Percentiles rank a stretch among this genome's conserved stretches.
phyloP scores from a whole-genome alignment of 2,329 filamentous ascomycete species.

The Geosmithia putterillii region DNA sequence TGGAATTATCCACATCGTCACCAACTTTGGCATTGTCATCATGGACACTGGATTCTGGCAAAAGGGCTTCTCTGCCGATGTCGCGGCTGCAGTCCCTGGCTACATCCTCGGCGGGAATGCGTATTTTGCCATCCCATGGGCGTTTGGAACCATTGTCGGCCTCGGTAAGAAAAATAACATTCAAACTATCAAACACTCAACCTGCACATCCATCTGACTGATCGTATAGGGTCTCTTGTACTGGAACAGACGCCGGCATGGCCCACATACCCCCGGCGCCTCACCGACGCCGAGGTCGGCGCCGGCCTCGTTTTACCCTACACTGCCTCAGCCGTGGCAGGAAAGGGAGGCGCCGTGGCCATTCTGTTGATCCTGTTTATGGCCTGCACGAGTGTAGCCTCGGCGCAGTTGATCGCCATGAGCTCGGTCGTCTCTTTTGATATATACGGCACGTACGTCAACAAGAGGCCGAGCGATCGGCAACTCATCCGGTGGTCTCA shows the following conservation, averaged over 20 bases:
- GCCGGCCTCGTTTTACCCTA: constrained; percentile 2
- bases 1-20: constrained; percentile 71
- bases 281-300: constrained; percentile 2
- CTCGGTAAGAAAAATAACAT: neutral
- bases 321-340: constrained; percentile 1
- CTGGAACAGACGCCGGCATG: constrained; percentile 1
- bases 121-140: constrained; percentile 81
- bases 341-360: constrained; percentile 1
- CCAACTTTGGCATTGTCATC: constrained; percentile 64
- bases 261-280: constrained; percentile 2
- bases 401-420: constrained; percentile 69
- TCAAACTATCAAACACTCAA: too few relatives aligned
- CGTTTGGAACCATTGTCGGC: neutral
- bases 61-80: constrained; percentile 75
- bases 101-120: constrained; percentile 72
- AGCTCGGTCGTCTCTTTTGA: constrained; percentile 78
- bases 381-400: constrained; percentile 16
- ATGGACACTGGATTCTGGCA: constrained; percentile 52
- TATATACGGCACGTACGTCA: constrained; percentile 37
- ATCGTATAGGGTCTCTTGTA: neutral
- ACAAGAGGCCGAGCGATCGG: neutral
- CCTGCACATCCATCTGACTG: neutral
- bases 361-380: constrained; percentile 3
- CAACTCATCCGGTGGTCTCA: neutral
- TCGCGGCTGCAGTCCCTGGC: constrained; percentile 69